phyloP scores from a whole-genome alignment of 345 rosid species.

The Populus davidiana region DNA sequence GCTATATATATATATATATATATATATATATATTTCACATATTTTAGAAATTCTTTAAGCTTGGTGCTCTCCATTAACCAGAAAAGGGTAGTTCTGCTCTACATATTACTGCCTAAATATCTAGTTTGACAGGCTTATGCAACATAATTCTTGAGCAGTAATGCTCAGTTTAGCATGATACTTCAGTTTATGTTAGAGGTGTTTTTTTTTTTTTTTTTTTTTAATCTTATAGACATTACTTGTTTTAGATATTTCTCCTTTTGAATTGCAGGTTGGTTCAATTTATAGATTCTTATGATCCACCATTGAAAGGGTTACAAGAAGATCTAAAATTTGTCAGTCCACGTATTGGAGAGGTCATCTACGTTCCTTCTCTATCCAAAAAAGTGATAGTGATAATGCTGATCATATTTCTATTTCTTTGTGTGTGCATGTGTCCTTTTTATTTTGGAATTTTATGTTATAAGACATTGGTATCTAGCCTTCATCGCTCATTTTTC shows the following conservation, averaged over 20 bases:
- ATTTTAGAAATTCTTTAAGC: background rate
- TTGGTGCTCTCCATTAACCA: background rate
- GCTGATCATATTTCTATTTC: background rate
- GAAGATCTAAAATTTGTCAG: conserved; percentile 97
- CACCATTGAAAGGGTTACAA: conserved; percentile 94
- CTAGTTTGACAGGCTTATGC: background rate
- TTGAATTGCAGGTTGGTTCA: conserved; percentile 74
- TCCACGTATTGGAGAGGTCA: conserved; percentile 98
- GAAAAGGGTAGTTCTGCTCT: background rate
- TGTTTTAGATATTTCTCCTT: background rate
- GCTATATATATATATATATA: too few relatives aligned
- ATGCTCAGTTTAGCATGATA: background rate
- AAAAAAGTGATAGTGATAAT: background rate
- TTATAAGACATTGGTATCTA: background rate
- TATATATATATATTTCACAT: too few relatives aligned
- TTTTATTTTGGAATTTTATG: background rate
- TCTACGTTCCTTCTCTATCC: conserved; percentile 16
- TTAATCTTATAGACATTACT: background rate
- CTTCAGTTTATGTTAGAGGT: background rate
- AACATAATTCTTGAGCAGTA: background rate
- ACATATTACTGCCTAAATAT: background rate
- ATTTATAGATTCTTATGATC: conserved; percentile 94
- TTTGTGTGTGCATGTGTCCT: background rate
- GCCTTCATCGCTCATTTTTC: background rate
- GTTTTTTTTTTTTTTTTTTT: background rate